These are phyloP conservation scores for Sordariomycetes sp. DNA, from an alignment of 2,329 filamentous ascomycete species.

Conservation along the genomic window DNA sequence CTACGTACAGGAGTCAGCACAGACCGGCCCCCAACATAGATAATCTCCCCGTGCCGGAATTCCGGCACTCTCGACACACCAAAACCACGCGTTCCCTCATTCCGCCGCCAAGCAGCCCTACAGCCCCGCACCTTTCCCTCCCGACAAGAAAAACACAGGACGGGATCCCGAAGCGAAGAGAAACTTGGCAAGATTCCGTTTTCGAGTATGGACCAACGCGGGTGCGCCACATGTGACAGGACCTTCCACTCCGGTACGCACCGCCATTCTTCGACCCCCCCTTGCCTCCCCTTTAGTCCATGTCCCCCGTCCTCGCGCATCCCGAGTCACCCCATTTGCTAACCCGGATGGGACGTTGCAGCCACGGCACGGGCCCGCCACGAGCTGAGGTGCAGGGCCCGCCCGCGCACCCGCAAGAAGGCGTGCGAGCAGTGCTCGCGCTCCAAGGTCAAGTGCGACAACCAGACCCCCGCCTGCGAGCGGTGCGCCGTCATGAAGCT, in stretches of 20 bases:
- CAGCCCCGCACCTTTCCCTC: too few species aligned
- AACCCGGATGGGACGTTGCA: neutral
- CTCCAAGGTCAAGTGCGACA: slow-evolving; percentile 2
- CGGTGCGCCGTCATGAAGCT: neutral
- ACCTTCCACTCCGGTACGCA: neutral
- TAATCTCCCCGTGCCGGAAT: neutral
- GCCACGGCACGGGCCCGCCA: neutral
- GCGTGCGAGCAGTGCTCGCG: slow-evolving; percentile 2
- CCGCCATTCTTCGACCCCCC: neutral
- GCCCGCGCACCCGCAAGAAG: neutral
- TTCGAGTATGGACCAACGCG: neutral
- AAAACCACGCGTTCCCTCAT: neutral
- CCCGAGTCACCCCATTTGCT: too few species aligned
- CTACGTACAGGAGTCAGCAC: too few species aligned
- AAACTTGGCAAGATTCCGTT: neutral
- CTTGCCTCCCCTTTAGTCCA: too few species aligned
- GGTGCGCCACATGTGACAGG: neutral
- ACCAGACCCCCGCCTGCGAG: neutral
- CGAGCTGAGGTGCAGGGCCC: neutral
- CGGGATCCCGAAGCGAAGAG: too few species aligned
- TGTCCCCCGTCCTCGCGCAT: neutral
- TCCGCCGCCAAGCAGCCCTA: too few species aligned
- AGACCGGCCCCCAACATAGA: neutral
- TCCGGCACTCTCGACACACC: neutral
- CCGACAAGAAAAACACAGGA: too few species aligned